A percentile compares a stretch with the other conserved stretches of the same genome.
These are phyloP conservation scores for Neurospora sp. DNA, from an alignment of 2,329 filamentous ascomycete genomes.

Conservation along the genomic window DNA sequence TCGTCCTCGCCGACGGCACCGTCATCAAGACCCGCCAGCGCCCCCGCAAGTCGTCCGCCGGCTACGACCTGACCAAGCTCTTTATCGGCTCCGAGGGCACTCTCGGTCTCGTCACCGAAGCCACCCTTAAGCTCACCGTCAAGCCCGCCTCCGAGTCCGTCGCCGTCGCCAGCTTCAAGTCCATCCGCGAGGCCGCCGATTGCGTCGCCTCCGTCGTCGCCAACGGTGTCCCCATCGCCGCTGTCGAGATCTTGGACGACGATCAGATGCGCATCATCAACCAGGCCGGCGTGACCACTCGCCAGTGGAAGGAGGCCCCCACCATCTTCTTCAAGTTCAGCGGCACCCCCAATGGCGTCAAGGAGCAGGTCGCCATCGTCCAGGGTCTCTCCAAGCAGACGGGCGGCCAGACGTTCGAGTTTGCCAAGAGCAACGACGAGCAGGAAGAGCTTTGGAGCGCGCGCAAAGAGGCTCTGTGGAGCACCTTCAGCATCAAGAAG, in stretches of 20 bases:
- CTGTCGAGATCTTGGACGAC: constrained; percentile 88
- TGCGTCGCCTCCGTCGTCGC: constrained; percentile 75
- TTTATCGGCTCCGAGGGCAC: constrained; percentile 91
- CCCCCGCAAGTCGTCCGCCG: constrained; percentile 80
- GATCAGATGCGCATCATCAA: constrained; percentile 72
- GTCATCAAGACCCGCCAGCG: constrained; percentile 82
- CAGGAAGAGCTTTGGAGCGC: constrained; percentile 73
- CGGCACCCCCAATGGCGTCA: constrained; percentile 59
- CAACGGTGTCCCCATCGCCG: constrained; percentile 73
- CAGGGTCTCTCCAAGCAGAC: constrained; percentile 50
- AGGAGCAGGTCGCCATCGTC: constrained; percentile 67
- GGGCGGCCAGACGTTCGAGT: constrained; percentile 64
- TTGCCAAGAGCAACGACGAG: constrained; percentile 61
- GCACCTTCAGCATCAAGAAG: constrained; percentile 58
- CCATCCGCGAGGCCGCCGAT: constrained; percentile 61
- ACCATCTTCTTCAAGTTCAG: constrained; percentile 82
- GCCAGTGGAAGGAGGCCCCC: constrained; percentile 60
- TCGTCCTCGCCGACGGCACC: constrained; percentile 84
- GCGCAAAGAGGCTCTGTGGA: constrained; percentile 77
- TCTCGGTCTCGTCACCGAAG: constrained; percentile 83
- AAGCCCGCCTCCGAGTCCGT: constrained; percentile 72
- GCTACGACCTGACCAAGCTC: constrained; percentile 82
- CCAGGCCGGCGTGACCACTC: constrained; percentile 54
- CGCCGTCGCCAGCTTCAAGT: constrained; percentile 54
- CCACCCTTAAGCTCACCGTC: constrained; percentile 76